Conservation (phyloP, 495 filamentous ascomycete genomes). For the Trichocladium antarcticum region DNA sequence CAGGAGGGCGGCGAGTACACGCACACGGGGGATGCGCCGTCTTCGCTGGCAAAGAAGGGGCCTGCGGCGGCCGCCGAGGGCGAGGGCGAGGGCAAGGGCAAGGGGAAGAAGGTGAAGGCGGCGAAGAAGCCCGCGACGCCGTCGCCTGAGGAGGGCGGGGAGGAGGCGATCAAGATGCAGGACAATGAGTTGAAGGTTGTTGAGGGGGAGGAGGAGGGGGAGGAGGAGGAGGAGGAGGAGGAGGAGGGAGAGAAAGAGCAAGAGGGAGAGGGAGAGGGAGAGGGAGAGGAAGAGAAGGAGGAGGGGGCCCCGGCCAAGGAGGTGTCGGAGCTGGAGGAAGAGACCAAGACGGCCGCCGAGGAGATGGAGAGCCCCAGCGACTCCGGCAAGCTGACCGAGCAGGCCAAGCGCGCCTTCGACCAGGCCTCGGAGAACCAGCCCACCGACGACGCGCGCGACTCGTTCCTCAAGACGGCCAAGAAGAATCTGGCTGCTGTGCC, state of each 20-base stretch:
- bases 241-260: neutral
- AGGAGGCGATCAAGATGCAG: conserved; percentile 3
- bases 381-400: conserved; percentile 15
- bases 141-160: neutral
- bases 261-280: neutral
- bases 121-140: too few relatives aligned
- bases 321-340: neutral
- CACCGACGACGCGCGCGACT: conserved; percentile 16
- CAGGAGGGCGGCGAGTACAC: conserved; percentile 18
- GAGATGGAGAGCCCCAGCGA: conserved; percentile 1
- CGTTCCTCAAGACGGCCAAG: conserved; percentile 18
- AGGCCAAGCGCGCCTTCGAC: conserved; percentile 23
- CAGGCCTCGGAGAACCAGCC: conserved; percentile 21
- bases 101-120: neutral
- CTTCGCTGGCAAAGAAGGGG: too few relatives aligned
- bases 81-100: conserved; percentile 6
- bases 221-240: neutral
- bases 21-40: too few relatives aligned
- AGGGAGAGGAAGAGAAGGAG: conserved; percentile 38
- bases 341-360: neutral
- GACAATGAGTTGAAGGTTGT: conserved; percentile 17
- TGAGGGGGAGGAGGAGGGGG: conserved; percentile 30
- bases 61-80: neutral
- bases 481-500: neutral
- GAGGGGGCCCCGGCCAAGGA: conserved; percentile 26